Base-by-base conservation (phyloP, 2,329 filamentous ascomycete genomes). In the Botrytis sinoallii region DNA sequence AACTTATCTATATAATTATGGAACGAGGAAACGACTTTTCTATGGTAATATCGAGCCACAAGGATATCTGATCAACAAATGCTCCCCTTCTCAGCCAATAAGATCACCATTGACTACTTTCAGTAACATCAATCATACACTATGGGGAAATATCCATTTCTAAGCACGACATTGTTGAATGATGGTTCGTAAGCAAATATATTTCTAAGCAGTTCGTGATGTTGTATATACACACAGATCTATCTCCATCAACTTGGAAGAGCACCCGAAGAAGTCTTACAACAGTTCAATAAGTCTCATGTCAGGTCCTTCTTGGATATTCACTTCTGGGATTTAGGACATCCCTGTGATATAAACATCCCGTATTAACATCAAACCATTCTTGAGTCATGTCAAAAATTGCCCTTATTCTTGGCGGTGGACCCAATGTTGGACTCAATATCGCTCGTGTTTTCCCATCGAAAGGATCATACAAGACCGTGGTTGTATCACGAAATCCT, bases 341-440 rank as follows among this genome's bases (percentile, higher is more conserved):
- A 44, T 20, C 14, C 42, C 38, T 18, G 25, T 3, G 6, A 42
- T 66, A 48, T 16, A 66, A 8, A 66, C 10, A 48, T 48, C 32
- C 16, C 48, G 10, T 6, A 52, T 25, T 14, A 1, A 57, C 12
- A 57, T 12, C 46, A 40, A 68, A 44, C 9, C 40, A 12, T 29
- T 20, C 8, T 32, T 7, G 18, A 38, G 32, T 52, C 40, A 72
- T 72, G 71, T 67, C 71, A 16, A 42, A 73, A 25, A 70, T 73
- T 16, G 14, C 81, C 59, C 81, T 85, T 68, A 82, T 86, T 74
- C 80, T 85, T 44, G 84, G 84, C 48, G 80, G 82, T 25, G 84
- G 84, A 1, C 76, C 82, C 16, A 84, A 83, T 70, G 77, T 85
- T 57, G 84, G 83, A 5, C 71, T 77, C 2, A 72, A 76, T 32